phyloP scores from a whole-genome alignment of 78 protist genomes.

The slime mould (Dictyostelium discoideum) region DNA sequence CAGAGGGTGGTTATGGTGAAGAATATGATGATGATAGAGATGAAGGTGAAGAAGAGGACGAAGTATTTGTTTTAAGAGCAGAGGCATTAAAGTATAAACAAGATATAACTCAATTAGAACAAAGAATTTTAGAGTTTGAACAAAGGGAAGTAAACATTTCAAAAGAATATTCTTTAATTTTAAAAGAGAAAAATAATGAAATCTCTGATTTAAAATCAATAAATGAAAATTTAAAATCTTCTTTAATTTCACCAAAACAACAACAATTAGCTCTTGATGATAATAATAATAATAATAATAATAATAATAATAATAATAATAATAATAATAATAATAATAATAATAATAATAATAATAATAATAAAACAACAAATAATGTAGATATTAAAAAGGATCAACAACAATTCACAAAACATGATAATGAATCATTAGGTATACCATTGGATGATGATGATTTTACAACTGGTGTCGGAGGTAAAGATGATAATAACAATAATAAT shows the following conservation, averaged over 20 bases:
- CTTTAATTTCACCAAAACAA: slow-evolving; percentile 21
- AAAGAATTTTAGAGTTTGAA: slow-evolving; percentile 44
- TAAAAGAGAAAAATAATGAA: slow-evolving; percentile 59
- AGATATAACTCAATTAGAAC: slow-evolving; percentile 25
- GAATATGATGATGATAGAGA: neutral
- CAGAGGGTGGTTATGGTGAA: neutral
- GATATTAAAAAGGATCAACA: neutral
- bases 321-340: slow-evolving; percentile 10
- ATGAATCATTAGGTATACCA: slow-evolving; percentile 8
- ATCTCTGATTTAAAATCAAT: slow-evolving; percentile 13
- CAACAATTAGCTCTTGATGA: neutral
- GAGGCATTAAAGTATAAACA: slow-evolving; percentile 40
- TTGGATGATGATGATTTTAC: slow-evolving; percentile 27
- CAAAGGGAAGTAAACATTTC: slow-evolving; percentile 37
- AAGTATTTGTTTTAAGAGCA: slow-evolving; percentile 33
- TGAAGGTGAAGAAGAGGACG: neutral
- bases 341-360: neutral
- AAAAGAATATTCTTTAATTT: slow-evolving; percentile 35
- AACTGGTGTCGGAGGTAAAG: neutral
- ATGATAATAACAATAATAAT: neutral
- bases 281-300: neutral
- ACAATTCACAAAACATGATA: slow-evolving; percentile 3
- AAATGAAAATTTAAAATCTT: slow-evolving; percentile 41
- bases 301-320: neutral
- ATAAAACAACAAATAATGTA: neutral